phyloP scores from a whole-genome alignment of 495 filamentous ascomycete genomes.

The Podospora bellae-mahoneyi region DNA sequence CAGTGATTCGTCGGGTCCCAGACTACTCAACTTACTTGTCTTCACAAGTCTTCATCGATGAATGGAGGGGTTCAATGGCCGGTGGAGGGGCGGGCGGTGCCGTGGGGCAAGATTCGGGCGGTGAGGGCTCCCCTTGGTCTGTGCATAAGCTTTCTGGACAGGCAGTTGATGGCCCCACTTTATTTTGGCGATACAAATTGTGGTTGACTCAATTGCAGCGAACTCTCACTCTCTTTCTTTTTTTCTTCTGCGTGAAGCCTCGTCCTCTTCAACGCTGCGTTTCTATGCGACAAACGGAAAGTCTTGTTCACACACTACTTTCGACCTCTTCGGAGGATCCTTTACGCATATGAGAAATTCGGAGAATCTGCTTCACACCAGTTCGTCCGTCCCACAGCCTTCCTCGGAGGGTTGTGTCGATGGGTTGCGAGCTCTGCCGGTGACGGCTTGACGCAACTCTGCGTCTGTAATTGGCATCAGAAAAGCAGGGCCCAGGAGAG shows the following conservation, averaged over 20 bases:
- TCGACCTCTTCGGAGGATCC: slow-evolving; percentile 22
- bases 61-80: background rate
- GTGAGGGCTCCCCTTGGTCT: background rate
- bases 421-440: slow-evolving; percentile 63
- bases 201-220: background rate
- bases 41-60: background rate
- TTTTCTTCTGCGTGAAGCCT: slow-evolving; percentile 63
- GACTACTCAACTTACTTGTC: no score
- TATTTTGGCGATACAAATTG: background rate
- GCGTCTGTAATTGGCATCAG: slow-evolving; percentile 98
- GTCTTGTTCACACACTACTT: slow-evolving; percentile 34
- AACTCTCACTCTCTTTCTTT: slow-evolving; percentile 22
- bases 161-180: background rate
- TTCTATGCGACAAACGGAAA: slow-evolving; percentile 98
- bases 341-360: slow-evolving; percentile 98
- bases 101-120: background rate
- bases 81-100: background rate
- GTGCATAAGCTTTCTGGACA: background rate
- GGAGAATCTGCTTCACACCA: slow-evolving; percentile 79
- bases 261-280: slow-evolving; percentile 97
- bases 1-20: no score
- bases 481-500: slow-evolving; percentile 71
- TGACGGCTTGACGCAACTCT: slow-evolving; percentile 86
- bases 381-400: slow-evolving; percentile 34
- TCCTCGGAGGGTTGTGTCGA: slow-evolving; percentile 33